Conservation (phyloP, 768 basidiomycete species). For the Boletus reticulatus region DNA sequence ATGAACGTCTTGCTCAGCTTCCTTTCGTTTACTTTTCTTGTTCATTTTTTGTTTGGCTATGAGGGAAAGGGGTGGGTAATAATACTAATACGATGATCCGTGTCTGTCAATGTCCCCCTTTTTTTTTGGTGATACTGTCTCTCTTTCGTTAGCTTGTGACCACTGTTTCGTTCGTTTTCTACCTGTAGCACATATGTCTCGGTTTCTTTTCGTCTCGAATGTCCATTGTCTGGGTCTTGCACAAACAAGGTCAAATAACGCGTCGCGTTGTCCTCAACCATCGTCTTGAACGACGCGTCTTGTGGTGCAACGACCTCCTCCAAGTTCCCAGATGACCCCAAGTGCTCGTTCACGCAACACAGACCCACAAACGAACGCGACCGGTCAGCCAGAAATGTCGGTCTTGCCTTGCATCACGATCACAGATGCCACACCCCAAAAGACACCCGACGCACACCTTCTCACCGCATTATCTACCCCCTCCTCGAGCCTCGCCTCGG, state of each 20-base stretch:
- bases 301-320: neutral
- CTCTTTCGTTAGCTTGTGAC: neutral
- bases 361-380: neutral
- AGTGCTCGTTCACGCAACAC: neutral
- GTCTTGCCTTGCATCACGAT: constrained; percentile 6
- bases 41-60: constrained; percentile 13
- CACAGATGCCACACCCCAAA: constrained; percentile 23
- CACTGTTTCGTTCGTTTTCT: neutral
- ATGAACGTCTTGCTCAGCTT: neutral
- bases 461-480: neutral
- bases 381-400: neutral
- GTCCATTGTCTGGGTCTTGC: neutral
- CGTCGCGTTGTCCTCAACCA: neutral
- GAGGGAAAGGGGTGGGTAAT: neutral
- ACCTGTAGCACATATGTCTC: neutral
- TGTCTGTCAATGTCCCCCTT: neutral
- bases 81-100: constrained; percentile 21
- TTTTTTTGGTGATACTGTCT: constrained; percentile 4
- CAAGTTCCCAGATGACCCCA: neutral
- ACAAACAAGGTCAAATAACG: constrained; percentile 15
- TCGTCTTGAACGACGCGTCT: neutral
- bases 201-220: neutral
- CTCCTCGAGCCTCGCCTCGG: neutral
- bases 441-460: neutral
- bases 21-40: constrained; percentile 11